Percentiles rank a stretch among this genome's conserved stretches.
Conservation (phyloP, 352 stramenopile species). For the Phytophthora idaei region DNA sequence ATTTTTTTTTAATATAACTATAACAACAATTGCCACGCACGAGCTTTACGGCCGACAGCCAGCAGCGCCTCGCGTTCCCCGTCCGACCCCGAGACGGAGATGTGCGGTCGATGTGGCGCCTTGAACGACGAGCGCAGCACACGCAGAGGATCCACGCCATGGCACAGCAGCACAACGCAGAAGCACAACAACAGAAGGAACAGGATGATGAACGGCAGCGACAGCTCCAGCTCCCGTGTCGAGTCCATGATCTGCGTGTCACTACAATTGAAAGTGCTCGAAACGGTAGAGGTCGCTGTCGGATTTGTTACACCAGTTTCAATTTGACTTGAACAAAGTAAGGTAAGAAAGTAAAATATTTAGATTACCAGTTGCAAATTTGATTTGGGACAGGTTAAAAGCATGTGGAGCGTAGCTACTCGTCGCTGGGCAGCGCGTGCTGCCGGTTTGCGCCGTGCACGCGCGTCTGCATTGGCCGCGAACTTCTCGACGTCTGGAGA, state of each 20-base stretch:
- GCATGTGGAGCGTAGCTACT: constrained; percentile 34
- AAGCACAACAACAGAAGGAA: constrained; percentile 51
- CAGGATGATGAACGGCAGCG: constrained; percentile 45
- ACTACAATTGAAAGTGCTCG: neutral
- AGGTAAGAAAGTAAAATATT: neutral
- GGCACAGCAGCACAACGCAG: constrained; percentile 52
- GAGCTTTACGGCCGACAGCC: constrained; percentile 41
- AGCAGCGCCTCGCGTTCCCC: constrained; percentile 62
- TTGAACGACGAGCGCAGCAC: constrained; percentile 70
- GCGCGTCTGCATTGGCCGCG: constrained; percentile 1
- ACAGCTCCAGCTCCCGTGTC: constrained; percentile 44
- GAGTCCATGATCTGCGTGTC: constrained; percentile 17
- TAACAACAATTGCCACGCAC: constrained; percentile 24
- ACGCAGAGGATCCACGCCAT: constrained; percentile 66
- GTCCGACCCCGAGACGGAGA: constrained; percentile 43
- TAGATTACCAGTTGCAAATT: neutral
- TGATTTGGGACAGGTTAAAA: neutral
- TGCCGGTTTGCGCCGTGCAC: neutral
- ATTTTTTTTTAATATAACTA: constrained; percentile 1
- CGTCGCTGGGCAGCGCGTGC: constrained; percentile 11
- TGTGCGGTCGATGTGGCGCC: constrained; percentile 31
- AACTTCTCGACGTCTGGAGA: constrained; percentile 14
- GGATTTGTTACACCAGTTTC: no score
- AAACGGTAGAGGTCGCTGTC: constrained; percentile 12
- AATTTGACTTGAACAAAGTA: constrained; percentile 1